Percentiles rank a stretch among this genome's conserved stretches.
phyloP scores from a whole-genome alignment of 139 green algal genomes.

The Chlamydomonas schloesseri region DNA sequence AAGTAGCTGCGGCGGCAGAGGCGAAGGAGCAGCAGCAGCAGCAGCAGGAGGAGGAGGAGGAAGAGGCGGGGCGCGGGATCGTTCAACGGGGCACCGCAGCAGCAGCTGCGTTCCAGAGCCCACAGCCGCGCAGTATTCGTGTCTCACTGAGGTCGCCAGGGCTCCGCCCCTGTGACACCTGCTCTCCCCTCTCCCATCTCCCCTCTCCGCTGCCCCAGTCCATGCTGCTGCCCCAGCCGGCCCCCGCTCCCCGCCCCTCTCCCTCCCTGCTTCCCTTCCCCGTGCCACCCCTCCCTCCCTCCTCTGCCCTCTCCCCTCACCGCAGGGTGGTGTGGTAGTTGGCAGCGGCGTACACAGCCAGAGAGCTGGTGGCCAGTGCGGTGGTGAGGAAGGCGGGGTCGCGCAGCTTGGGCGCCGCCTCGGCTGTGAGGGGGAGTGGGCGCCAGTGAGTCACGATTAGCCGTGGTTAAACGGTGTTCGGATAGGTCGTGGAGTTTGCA shows the following conservation, averaged over 20 bases:
- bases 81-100: too few relatives aligned
- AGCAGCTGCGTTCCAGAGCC: too few relatives aligned
- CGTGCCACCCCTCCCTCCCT: neutral
- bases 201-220: too few relatives aligned
- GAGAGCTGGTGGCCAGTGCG: neutral
- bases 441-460: neutral
- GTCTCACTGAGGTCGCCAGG: too few relatives aligned
- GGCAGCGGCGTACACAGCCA: neutral
- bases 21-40: neutral
- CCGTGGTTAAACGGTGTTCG: too few relatives aligned
- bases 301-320: neutral
- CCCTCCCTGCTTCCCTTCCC: neutral
- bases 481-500: neutral
- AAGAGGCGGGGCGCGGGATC: neutral
- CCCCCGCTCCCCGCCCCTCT: neutral
- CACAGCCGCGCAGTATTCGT: too few relatives aligned
- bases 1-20: neutral
- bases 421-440: neutral
- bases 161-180: too few relatives aligned
- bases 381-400: conserved; percentile 26
- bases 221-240: too few relatives aligned
- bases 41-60: neutral
- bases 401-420: conserved; percentile 26
- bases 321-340: conserved; percentile 48
- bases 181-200: too few relatives aligned